Percentiles rank a stretch among this genome's conserved stretches.
These are phyloP conservation scores for Vigna mungo DNA, from an alignment of 306 rosid species.

Conservation along the genomic window DNA sequence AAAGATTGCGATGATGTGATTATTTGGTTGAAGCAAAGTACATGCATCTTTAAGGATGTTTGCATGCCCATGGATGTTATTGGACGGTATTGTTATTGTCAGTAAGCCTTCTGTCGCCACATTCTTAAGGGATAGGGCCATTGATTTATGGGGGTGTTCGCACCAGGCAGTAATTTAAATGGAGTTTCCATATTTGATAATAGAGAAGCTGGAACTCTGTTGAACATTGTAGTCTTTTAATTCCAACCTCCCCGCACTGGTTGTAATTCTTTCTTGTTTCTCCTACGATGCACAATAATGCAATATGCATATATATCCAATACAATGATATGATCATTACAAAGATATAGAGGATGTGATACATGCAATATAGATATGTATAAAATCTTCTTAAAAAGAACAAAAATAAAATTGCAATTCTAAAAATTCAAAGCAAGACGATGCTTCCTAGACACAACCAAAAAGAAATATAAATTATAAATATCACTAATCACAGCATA, in stretches of 20 bases:
- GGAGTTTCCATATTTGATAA: constrained; percentile 11
- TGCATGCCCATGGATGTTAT: constrained; percentile 33
- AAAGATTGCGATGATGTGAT: constrained; percentile 20
- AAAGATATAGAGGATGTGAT: background rate
- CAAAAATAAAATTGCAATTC: background rate
- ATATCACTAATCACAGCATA: background rate
- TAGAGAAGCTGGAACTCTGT: constrained; percentile 2
- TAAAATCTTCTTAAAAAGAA: background rate
- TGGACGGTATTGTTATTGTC: constrained; percentile 1
- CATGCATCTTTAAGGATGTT: constrained; percentile 23
- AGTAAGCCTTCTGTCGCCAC: background rate
- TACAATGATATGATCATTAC: background rate
- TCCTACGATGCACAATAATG: background rate
- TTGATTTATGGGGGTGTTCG: constrained; percentile 26
- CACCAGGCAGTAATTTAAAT: constrained; percentile 8
- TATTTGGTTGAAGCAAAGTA: constrained; percentile 32
- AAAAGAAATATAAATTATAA: background rate
- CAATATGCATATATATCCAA: background rate
- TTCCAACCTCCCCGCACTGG: constrained; percentile 2
- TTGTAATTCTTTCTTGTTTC: constrained; percentile 6
- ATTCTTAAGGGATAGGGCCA: constrained; percentile 23
- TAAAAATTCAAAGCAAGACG: constrained; percentile 1
- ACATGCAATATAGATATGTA: background rate
- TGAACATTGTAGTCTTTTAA: background rate
- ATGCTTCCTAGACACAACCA: background rate